Evolutionary conservation across 139 green algal species (phyloP).

Genomic region (Yamagishiella unicocca): DNA sequence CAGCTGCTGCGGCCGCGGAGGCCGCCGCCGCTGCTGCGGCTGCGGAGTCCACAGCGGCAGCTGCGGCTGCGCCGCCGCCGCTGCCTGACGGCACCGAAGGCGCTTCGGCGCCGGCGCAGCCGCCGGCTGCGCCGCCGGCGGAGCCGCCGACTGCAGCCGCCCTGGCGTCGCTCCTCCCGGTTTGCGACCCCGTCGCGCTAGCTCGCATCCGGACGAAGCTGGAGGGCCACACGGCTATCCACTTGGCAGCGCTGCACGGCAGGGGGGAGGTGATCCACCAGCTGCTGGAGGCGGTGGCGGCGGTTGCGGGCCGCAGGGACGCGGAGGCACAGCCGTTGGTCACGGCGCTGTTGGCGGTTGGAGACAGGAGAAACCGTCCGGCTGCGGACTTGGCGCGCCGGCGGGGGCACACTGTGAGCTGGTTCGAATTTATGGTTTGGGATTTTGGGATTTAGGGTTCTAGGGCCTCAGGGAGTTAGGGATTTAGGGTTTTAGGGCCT

Average conservation of each 20-base stretch:
- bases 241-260: conserved; percentile 71
- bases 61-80: conserved; percentile 2
- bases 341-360: neutral
- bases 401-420: conserved; percentile 52
- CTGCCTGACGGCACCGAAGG: neutral
- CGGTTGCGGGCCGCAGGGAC: neutral
- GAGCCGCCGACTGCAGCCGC: neutral
- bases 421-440: too few relatives aligned
- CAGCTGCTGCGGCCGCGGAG: neutral
- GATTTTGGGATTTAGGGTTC: too few relatives aligned
- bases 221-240: conserved; percentile 66
- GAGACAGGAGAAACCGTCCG: conserved; percentile 63
- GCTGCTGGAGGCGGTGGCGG: conserved; percentile 52
- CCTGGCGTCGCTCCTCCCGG: neutral
- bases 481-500: too few relatives aligned
- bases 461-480: too few relatives aligned
- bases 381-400: conserved; percentile 57
- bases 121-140: neutral
- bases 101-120: conserved; percentile 6
- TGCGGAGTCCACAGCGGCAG: neutral
- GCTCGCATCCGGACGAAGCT: conserved; percentile 37
- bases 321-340: neutral
- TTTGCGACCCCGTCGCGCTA: conserved; percentile 43
- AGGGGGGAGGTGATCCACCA: conserved; percentile 12
- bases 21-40: neutral